Evolutionary conservation across 306 rosid species (phyloP), one percentile per base, ranked within the genome.

Genomic region (Hippophae gyantsensis): DNA sequence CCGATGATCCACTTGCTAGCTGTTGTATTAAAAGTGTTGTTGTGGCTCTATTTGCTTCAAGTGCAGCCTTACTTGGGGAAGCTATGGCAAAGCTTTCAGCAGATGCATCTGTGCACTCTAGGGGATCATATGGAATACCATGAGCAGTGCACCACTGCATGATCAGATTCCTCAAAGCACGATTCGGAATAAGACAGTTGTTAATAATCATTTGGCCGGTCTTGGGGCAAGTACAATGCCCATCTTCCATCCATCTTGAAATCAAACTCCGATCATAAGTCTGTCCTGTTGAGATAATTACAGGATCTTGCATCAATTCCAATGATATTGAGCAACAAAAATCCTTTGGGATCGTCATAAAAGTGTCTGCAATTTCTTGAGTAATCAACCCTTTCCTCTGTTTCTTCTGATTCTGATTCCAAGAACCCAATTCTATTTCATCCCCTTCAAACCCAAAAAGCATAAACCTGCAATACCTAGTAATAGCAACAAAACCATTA

Each of bases 221-320:
- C 58, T 90, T 90, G 0, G 98, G 98, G 55, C 98, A 90, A 69
- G 75, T 81, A 50, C 84, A 85, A 70, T 90, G 95, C 63, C 98
- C 96, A 71, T 87, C 98, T 62, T 87, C 96, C 86, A 85, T 59
- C 98, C 98, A 90, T 82, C 98, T 72, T 0, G 92, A 66, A 56
- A 90, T 90, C 0, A 84, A 85, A 62, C 82, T 74, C 58, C 98
- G 76, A 13, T 87, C 98, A 55, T 85, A 90, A 0, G 98, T 87
- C 79, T 90, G 96, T 32, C 98, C 98, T 0, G 98, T 87, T 5
- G 95, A 72, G 57, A 90, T 74, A 9, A 83, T 85, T 73, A 87
- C 98, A 0, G 98, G 98, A 52, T 90, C 98, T 47, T 71, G 76
- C 98, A 90, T 85, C 80, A 90, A 64, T 70, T 87, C 98, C 87